phyloP scores from a whole-genome alignment of 2,329 filamentous ascomycete genomes.

The Arthrobotrys sphaeroides region DNA sequence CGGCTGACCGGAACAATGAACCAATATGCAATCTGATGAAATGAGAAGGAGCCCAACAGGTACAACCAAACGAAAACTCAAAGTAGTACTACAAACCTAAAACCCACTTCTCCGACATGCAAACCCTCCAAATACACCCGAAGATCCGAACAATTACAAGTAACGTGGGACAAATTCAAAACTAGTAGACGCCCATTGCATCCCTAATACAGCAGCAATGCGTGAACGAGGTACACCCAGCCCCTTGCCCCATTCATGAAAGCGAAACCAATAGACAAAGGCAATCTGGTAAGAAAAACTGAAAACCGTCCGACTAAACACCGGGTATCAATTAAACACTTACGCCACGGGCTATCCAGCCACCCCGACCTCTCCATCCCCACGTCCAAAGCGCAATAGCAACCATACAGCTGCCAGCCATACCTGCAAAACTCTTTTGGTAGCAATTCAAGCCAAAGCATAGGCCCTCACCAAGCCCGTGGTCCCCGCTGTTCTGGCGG shows the following conservation, averaged over 20 bases:
- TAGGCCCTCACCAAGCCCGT: constrained; percentile 64
- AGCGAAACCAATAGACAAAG: not conserved
- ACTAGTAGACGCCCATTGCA: not conserved
- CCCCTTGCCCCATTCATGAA: not conserved
- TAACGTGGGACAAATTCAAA: not conserved
- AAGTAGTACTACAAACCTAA: not conserved
- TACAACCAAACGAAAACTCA: not conserved
- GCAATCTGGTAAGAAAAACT: not conserved
- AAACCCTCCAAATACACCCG: not conserved
- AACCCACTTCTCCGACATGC: not conserved
- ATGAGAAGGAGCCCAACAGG: not conserved
- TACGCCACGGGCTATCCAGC: constrained; percentile 55
- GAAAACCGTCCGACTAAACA: not conserved
- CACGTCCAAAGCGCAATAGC: constrained; percentile 61
- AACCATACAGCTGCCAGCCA: constrained; percentile 70
- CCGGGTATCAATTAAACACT: constrained; percentile 52
- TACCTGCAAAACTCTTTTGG: constrained; percentile 82
- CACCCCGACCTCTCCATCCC: constrained; percentile 59
- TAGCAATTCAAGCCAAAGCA: constrained; percentile 88
- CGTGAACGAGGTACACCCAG: not conserved
- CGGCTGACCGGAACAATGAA: not conserved
- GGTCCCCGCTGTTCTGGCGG: constrained; percentile 59
- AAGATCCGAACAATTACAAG: not conserved
- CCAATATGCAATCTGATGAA: not conserved
- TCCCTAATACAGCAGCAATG: not conserved